Percentiles rank a stretch among this genome's conserved stretches.
Conservation (phyloP, 371 early-diverging fungal species). For the Mortierella sp. region DNA sequence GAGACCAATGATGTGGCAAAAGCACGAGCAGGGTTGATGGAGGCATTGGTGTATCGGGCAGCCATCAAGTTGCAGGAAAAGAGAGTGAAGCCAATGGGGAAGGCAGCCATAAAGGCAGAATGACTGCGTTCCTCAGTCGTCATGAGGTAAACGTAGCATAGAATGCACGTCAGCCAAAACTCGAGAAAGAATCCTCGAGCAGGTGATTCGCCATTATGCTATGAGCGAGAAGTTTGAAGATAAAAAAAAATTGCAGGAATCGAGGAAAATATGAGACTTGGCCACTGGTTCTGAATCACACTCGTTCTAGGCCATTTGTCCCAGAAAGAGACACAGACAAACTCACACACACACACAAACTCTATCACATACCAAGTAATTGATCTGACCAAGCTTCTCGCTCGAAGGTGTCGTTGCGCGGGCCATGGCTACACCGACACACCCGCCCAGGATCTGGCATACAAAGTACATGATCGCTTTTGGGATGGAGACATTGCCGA, state of each 20-base stretch:
- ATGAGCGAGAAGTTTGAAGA: neutral
- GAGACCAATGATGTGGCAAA: slow-evolving; percentile 65
- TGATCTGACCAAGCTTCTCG: slow-evolving; percentile 25
- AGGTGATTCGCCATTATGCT: slow-evolving; percentile 22
- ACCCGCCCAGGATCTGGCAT: slow-evolving; percentile 61
- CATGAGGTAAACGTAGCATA: slow-evolving; percentile 57
- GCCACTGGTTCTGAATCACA: neutral
- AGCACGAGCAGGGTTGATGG: slow-evolving; percentile 70
- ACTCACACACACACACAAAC: slow-evolving; percentile 2
- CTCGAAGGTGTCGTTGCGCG: slow-evolving; percentile 49
- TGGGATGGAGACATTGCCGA: slow-evolving; percentile 51
- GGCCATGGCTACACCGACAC: slow-evolving; percentile 58
- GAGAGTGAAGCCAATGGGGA: slow-evolving; percentile 61
- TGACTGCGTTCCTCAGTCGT: slow-evolving; percentile 58
- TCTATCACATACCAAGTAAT: slow-evolving; percentile 8
- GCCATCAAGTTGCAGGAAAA: slow-evolving; percentile 62
- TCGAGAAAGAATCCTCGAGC: slow-evolving; percentile 64
- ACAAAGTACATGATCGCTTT: slow-evolving; percentile 58
- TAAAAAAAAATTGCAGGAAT: neutral
- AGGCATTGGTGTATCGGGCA: slow-evolving; percentile 58
- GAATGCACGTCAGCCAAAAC: slow-evolving; percentile 57
- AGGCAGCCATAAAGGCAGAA: slow-evolving; percentile 57
- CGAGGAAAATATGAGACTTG: neutral
- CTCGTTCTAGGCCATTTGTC: neutral
- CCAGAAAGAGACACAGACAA: neutral